These are phyloP conservation scores for Anacardium occidentale DNA, from an alignment of 345 rosid genomes.

Conservation along the genomic window DNA sequence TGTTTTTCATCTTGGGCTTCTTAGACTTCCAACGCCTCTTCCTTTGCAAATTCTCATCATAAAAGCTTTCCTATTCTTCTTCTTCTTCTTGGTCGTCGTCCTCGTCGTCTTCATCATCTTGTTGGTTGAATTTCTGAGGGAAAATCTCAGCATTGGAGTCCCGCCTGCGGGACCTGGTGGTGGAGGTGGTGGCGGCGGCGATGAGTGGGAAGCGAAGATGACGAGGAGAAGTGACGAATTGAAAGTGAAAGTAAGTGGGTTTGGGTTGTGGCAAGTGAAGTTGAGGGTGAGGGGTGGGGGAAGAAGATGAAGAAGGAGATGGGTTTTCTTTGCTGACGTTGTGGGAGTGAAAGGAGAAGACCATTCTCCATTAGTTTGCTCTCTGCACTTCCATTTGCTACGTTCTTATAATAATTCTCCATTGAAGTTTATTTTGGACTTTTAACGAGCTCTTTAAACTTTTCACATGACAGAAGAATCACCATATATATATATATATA, in stretches of 20 bases:
- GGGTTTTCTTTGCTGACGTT: neutral
- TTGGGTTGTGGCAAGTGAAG: neutral
- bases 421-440: neutral
- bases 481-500: too few species aligned
- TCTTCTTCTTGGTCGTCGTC: constrained; percentile 14
- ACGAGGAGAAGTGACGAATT: neutral
- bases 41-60: constrained; percentile 10
- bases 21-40: constrained; percentile 37
- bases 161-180: constrained; percentile 22
- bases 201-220: constrained; percentile 12
- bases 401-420: constrained; percentile 32
- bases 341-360: constrained; percentile 2
- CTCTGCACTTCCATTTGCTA: constrained; percentile 35
- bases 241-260: neutral
- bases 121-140: constrained; percentile 21
- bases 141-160: constrained; percentile 31
- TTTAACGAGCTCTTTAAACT: neutral
- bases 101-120: neutral
- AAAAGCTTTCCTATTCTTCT: constrained; percentile 11
- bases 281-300: neutral
- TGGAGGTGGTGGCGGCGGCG: too few species aligned
- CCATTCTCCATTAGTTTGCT: constrained; percentile 27
- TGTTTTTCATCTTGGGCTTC: constrained; percentile 17
- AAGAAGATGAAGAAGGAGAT: constrained; percentile 3
- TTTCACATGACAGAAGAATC: neutral